phyloP scores from a whole-genome alignment of 1,139 yeast species.

The Kurtzmaniella natalensis region DNA sequence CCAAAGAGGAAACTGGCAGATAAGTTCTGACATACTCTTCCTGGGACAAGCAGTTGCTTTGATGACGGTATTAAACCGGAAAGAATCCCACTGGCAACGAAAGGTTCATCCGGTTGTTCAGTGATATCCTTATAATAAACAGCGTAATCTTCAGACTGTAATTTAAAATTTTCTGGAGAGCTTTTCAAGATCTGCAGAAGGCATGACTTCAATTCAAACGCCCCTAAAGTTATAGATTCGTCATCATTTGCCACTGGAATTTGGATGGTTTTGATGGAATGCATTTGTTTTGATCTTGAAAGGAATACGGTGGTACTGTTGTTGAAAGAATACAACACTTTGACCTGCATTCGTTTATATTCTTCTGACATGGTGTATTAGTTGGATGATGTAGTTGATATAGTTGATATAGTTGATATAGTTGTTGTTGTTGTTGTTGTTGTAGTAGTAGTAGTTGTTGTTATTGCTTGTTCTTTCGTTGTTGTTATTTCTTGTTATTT shows the following conservation, averaged over 20 bases:
- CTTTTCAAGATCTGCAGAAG: conserved; percentile 45
- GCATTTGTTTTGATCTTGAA: conserved; percentile 46
- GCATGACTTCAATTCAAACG: conserved; percentile 50
- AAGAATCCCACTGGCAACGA: conserved; percentile 66
- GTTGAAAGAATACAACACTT: conserved; percentile 59
- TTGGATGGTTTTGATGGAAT: conserved; percentile 45
- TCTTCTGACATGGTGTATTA: conserved; percentile 15
- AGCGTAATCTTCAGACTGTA: conserved; percentile 53
- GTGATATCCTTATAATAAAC: conserved; percentile 69
- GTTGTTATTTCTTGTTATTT: not conserved
- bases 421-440: no score
- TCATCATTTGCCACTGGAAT: conserved; percentile 32
- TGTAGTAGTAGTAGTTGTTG: no score
- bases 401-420: not conserved
- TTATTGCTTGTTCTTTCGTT: no score
- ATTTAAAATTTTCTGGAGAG: conserved; percentile 56
- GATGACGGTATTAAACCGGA: conserved; percentile 36
- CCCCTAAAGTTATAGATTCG: conserved; percentile 47
- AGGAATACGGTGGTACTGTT: conserved; percentile 53
- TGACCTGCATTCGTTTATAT: conserved; percentile 45
- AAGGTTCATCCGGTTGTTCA: conserved; percentile 71
- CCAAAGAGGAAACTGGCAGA: conserved; percentile 49
- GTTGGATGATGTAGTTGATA: not conserved
- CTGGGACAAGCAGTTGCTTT: conserved; percentile 48
- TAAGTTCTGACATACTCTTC: conserved; percentile 68